phyloP scores from a whole-genome alignment of 139 green algal genomes.

The Gonium pectorale region DNA sequence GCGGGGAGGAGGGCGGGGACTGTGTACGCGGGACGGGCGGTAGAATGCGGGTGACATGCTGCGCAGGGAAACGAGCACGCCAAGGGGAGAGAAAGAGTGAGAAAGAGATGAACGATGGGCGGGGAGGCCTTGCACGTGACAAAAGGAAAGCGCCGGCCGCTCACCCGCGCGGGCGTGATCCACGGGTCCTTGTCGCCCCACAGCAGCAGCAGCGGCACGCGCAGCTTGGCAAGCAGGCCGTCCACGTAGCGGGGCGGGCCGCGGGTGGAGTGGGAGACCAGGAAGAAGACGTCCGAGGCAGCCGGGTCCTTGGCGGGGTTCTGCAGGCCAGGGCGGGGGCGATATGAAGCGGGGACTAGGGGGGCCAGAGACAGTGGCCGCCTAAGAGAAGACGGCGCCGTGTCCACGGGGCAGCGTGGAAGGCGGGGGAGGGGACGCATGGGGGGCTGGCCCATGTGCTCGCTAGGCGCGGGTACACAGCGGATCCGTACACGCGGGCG shows the following conservation, averaged over 20 bases:
- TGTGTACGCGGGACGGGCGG: too few species aligned
- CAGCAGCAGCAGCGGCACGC: constrained; percentile 79
- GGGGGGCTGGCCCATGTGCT: too few species aligned
- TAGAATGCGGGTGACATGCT: too few species aligned
- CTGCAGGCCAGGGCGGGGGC: background rate
- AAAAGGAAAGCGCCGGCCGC: too few species aligned
- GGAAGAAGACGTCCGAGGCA: constrained; percentile 84
- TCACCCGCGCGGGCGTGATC: constrained; percentile 73
- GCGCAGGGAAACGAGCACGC: too few species aligned
- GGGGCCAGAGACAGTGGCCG: too few species aligned
- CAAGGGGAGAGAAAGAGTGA: too few species aligned
- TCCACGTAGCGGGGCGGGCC: constrained; percentile 63
- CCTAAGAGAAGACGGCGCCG: too few species aligned
- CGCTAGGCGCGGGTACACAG: too few species aligned
- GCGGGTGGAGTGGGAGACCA: constrained; percentile 69
- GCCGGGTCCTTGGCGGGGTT: constrained; percentile 72
- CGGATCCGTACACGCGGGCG: too few species aligned
- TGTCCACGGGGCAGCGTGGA: background rate
- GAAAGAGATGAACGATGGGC: too few species aligned
- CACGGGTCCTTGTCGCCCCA: constrained; percentile 84
- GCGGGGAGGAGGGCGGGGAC: background rate
- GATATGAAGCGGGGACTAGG: background rate
- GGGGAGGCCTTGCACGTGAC: too few species aligned
- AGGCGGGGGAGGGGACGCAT: background rate
- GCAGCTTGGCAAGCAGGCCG: constrained; percentile 22